Evolutionary conservation across 192 early-diverging fungal species (phyloP).

Genomic region (Rhizophlyctis rosea): DNA sequence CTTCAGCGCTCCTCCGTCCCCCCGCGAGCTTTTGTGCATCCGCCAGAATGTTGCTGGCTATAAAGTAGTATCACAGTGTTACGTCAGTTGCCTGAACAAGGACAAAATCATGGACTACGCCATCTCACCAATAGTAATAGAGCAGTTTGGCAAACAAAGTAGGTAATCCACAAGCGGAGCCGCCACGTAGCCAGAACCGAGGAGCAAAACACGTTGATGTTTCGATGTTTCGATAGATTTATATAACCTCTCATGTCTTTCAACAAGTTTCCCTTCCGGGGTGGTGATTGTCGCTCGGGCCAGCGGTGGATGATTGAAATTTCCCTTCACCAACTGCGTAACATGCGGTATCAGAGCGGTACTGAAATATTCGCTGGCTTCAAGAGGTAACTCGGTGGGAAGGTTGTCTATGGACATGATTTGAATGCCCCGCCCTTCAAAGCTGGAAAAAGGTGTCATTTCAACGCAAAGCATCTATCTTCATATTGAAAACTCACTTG

Average conservation of each 20-base stretch:
- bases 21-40: conserved; percentile 71
- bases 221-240: conserved; percentile 31
- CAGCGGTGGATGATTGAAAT: conserved; percentile 68
- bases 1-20: conserved; percentile 56
- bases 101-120: neutral
- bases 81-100: too few species aligned
- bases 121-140: conserved; percentile 64
- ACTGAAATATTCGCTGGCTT: conserved; percentile 91
- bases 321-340: conserved; percentile 71
- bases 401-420: conserved; percentile 98
- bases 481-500: conserved; percentile 38
- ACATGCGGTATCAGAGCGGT: conserved; percentile 77
- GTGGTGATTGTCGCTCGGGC: conserved; percentile 72
- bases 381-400: conserved; percentile 92
- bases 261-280: conserved; percentile 59
- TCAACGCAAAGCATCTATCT: conserved; percentile 1
- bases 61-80: conserved; percentile 1
- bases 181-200: conserved; percentile 90
- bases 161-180: conserved; percentile 90
- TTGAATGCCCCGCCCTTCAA: conserved; percentile 81
- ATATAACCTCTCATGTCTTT: conserved; percentile 51
- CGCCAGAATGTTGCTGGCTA: conserved; percentile 71
- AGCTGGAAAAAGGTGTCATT: conserved; percentile 28
- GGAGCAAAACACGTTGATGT: conserved; percentile 62
- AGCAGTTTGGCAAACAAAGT: conserved; percentile 47